Percentiles rank a stretch among this genome's conserved stretches.
Conservation (phyloP, 106 monocot genomes). For the Agapanthus africanus region DNA sequence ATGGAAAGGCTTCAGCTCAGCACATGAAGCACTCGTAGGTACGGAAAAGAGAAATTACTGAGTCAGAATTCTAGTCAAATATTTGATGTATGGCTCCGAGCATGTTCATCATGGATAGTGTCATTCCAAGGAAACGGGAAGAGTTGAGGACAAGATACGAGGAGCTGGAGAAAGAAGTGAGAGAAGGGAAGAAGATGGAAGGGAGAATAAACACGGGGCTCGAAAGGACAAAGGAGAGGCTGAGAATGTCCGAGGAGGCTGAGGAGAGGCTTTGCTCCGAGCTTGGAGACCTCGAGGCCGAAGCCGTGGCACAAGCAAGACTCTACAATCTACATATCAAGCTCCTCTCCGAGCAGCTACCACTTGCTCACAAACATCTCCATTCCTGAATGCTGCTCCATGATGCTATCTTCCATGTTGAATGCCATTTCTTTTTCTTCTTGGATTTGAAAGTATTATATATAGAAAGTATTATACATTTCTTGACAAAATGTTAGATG, state of each 20-base stretch:
- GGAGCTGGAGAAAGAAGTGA: conserved; percentile 27
- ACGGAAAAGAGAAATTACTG: no score
- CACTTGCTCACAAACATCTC: background rate
- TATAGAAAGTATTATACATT: no score
- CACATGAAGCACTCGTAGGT: no score
- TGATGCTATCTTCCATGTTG: no score
- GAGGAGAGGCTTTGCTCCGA: conserved; percentile 35
- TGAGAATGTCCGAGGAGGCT: conserved; percentile 29
- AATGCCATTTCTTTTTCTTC: no score
- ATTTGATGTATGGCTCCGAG: background rate
- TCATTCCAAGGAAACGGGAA: background rate
- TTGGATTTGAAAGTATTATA: no score
- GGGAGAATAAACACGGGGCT: conserved; percentile 25
- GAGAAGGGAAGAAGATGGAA: conserved; percentile 23
- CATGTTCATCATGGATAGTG: background rate
- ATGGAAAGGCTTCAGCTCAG: no score
- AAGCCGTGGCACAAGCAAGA: conserved; percentile 21
- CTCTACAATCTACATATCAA: conserved; percentile 15
- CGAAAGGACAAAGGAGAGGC: conserved; percentile 14
- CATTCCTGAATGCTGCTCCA: no score
- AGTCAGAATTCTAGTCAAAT: no score
- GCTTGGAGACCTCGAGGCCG: conserved; percentile 32
- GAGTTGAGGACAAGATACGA: conserved; percentile 12
- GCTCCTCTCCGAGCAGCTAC: conserved; percentile 13
- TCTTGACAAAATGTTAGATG: no score